A percentile compares a stretch with the other conserved stretches of the same genome.
These are phyloP conservation scores for Fagopyrum esculentum DNA, from an alignment of 148 eudicot species.

Conservation along the genomic window DNA sequence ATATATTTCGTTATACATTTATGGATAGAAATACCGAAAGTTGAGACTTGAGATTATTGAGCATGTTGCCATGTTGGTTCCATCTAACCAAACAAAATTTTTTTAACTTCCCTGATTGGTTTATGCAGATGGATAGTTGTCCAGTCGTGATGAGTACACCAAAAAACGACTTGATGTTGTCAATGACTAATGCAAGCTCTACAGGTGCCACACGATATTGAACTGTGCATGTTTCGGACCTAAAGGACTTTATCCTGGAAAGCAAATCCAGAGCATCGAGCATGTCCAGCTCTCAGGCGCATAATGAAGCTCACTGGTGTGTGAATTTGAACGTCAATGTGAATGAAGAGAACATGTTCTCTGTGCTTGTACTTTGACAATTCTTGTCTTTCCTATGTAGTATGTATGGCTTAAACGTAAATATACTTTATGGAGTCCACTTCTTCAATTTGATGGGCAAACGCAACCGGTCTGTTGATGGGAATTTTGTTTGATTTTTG, in stretches of 20 bases:
- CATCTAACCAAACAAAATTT: neutral
- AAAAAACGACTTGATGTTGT: conserved; percentile 82
- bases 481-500: too few species aligned
- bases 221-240: conserved; percentile 96
- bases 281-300: conserved; percentile 33
- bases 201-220: conserved; percentile 92
- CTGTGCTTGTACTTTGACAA: neutral
- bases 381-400: neutral
- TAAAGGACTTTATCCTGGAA: conserved; percentile 89
- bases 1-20: neutral
- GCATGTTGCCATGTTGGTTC: neutral
- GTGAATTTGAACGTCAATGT: neutral
- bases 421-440: neutral
- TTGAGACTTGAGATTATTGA: neutral
- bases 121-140: conserved; percentile 86
- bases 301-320: neutral
- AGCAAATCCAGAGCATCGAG: conserved; percentile 80
- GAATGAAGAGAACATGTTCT: neutral
- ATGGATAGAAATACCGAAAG: neutral
- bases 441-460: neutral
- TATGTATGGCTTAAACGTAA: neutral
- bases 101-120: neutral
- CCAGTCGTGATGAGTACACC: conserved; percentile 97
- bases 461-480: too few species aligned
- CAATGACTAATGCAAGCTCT: conserved; percentile 86